phyloP scores from a whole-genome alignment of 2,329 filamentous ascomycete genomes.

The Mycosphaerella arachidis region DNA sequence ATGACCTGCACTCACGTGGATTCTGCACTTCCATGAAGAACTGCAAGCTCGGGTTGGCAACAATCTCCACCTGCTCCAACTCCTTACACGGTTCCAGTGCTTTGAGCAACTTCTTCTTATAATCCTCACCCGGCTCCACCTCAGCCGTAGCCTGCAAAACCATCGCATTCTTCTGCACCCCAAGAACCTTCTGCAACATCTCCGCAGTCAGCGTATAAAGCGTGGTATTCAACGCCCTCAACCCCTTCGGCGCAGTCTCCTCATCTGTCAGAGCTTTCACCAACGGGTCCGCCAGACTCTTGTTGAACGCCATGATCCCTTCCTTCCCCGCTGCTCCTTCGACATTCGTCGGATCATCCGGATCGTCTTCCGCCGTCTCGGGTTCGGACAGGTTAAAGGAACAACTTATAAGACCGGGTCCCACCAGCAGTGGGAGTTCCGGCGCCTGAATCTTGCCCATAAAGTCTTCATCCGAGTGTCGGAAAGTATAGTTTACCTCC shows the following conservation, averaged over 20 bases:
- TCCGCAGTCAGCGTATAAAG: constrained; percentile 38
- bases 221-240: constrained; percentile 39
- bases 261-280: constrained; percentile 34
- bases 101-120: constrained; percentile 34
- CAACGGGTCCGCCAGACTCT: constrained; percentile 26
- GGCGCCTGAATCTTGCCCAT: constrained; percentile 37
- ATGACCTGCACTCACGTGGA: background rate
- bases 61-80: constrained; percentile 39
- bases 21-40: constrained; percentile 36
- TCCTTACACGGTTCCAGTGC: constrained; percentile 29
- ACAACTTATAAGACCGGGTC: constrained; percentile 36
- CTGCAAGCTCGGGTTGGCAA: constrained; percentile 36
- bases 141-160: constrained; percentile 38
- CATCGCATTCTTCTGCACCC: constrained; percentile 36
- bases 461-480: constrained; percentile 43
- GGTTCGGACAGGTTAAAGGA: constrained; percentile 37
- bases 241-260: constrained; percentile 30
- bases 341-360: constrained; percentile 30
- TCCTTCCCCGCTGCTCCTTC: constrained; percentile 29
- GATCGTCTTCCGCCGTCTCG: constrained; percentile 32
- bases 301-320: constrained; percentile 37
- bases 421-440: constrained; percentile 36
- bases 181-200: constrained; percentile 35
- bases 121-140: constrained; percentile 33
- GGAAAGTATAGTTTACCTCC: constrained; percentile 46